Conservation (phyloP, 352 stramenopile genomes). For the Hyaloperonospora brassicae region DNA sequence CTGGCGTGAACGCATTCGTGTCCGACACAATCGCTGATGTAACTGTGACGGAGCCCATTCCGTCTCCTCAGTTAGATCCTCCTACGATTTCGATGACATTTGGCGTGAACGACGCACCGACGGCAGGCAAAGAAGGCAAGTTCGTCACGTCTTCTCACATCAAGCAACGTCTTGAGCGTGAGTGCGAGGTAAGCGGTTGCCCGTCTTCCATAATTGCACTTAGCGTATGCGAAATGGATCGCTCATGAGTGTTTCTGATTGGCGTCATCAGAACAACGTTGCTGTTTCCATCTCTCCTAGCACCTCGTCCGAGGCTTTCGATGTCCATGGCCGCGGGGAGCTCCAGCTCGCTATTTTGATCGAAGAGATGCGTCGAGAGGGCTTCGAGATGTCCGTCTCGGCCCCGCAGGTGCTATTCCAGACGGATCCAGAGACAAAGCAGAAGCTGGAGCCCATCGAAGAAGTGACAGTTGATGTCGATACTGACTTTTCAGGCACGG, state of each 20-base stretch:
- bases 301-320: slow-evolving; percentile 87
- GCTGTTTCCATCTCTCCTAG: slow-evolving; percentile 89
- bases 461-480: slow-evolving; percentile 95
- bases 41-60: slow-evolving; percentile 73
- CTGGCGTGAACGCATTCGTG: slow-evolving; percentile 88
- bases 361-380: slow-evolving; percentile 97
- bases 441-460: slow-evolving; percentile 86
- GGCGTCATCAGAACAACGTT: slow-evolving; percentile 90
- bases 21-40: slow-evolving; percentile 86
- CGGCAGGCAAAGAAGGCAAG: slow-evolving; percentile 94
- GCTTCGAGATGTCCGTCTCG: slow-evolving; percentile 97
- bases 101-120: slow-evolving; percentile 94
- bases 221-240: slow-evolving; percentile 1
- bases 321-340: slow-evolving; percentile 94
- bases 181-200: slow-evolving; percentile 70
- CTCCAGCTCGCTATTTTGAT: slow-evolving; percentile 98
- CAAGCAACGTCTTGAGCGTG: slow-evolving; percentile 88
- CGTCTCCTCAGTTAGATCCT: slow-evolving; percentile 91
- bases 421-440: slow-evolving; percentile 75
- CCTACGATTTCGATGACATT: slow-evolving; percentile 98
- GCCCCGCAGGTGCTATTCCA: slow-evolving; percentile 94
- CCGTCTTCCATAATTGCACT: not conserved
- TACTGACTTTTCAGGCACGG: slow-evolving; percentile 90
- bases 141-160: slow-evolving; percentile 95
- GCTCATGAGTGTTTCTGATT: slow-evolving; percentile 6